phyloP scores from a whole-genome alignment of 208 protist species.

The Porcisia hertigi region DNA sequence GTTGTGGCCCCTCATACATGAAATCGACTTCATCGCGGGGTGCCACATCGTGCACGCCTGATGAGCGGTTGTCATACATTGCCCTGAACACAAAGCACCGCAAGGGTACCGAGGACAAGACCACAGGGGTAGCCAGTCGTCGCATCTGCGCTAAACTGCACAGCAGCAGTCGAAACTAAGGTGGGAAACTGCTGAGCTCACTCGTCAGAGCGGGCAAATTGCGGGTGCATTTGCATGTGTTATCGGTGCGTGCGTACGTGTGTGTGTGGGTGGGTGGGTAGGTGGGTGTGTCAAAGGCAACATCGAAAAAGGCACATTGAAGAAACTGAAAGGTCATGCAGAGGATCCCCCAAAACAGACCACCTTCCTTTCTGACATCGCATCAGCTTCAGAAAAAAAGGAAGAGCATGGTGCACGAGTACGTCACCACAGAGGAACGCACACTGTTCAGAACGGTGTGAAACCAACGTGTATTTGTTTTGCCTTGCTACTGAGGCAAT shows the following conservation, averaged over 20 bases:
- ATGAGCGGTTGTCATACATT: conserved; percentile 73
- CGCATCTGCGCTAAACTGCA: conserved; percentile 4
- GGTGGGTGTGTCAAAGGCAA: background rate
- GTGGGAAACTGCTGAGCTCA: background rate
- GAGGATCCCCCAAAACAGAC: background rate
- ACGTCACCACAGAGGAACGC: background rate
- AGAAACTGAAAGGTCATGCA: background rate
- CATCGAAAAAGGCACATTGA: background rate
- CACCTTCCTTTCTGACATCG: background rate
- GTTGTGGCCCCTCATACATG: conserved; percentile 62
- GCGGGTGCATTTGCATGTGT: background rate
- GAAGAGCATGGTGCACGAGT: background rate
- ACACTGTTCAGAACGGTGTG: background rate
- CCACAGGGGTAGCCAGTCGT: background rate
- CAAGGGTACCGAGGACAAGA: background rate
- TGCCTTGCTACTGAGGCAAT: background rate
- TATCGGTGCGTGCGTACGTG: background rate
- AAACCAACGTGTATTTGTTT: background rate
- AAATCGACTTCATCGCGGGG: conserved; percentile 83
- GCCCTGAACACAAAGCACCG: conserved; percentile 56
- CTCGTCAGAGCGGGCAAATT: background rate
- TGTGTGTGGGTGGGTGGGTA: background rate
- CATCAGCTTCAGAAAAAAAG: background rate
- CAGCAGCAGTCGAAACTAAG: background rate
- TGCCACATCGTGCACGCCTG: conserved; percentile 83